Conservation (phyloP, 2,329 filamentous ascomycete genomes). For the Boeremia lycopersici region DNA sequence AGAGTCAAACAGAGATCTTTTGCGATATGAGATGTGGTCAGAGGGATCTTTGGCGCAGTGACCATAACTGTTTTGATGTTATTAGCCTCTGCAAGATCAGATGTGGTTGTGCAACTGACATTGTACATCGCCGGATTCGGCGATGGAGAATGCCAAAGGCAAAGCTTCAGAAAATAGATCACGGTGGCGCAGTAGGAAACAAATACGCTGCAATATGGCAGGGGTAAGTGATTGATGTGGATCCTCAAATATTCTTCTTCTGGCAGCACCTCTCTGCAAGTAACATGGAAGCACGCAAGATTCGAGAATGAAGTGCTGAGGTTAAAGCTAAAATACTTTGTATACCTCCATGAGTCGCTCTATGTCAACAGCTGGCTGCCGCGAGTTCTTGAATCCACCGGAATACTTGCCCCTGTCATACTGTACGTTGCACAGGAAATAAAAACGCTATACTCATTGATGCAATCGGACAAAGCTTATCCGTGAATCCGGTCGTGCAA, state of each 20-base stretch:
- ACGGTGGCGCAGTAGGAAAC: background rate
- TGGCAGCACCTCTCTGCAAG: too few relatives aligned
- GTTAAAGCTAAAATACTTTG: too few relatives aligned
- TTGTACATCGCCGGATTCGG: conserved; percentile 11
- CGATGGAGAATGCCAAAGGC: background rate
- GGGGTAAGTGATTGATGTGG: too few relatives aligned
- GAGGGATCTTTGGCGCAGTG: background rate
- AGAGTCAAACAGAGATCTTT: background rate
- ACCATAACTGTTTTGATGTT: background rate
- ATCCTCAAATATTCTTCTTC: too few relatives aligned
- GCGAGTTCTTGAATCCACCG: too few relatives aligned
- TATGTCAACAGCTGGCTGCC: too few relatives aligned
- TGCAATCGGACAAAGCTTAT: background rate
- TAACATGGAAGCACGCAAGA: too few relatives aligned
- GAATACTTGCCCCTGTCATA: too few relatives aligned
- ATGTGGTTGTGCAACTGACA: background rate
- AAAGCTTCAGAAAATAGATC: background rate
- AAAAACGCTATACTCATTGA: too few relatives aligned
- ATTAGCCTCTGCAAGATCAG: background rate
- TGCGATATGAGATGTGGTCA: background rate
- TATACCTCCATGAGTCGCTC: too few relatives aligned
- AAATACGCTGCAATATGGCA: too few relatives aligned
- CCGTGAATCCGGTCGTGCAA: background rate
- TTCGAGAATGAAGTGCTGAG: too few relatives aligned
- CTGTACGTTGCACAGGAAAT: background rate